Conservation (phyloP, 2,329 filamentous ascomycete genomes). For the Fusarium sp. region DNA sequence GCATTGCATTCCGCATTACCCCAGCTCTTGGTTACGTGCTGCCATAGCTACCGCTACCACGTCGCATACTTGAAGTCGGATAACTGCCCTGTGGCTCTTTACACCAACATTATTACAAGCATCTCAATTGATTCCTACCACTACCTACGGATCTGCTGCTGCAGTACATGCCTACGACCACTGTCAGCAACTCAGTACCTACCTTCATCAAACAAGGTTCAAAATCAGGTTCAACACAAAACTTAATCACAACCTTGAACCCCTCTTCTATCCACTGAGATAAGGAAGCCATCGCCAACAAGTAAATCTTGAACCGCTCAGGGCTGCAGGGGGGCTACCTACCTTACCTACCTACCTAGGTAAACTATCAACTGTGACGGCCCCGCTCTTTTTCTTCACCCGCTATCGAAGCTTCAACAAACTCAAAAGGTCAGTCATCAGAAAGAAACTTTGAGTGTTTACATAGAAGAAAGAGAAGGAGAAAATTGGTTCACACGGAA, state of each 20-base stretch:
- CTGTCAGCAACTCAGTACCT: not conserved
- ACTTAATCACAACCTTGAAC: conserved; percentile 10
- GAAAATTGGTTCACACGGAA: not conserved
- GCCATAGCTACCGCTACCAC: conserved; percentile 11
- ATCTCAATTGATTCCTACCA: not conserved
- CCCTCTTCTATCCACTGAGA: conserved; percentile 12
- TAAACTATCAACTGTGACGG: conserved; percentile 28
- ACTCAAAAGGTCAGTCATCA: conserved; percentile 22
- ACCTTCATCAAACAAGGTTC: conserved; percentile 27
- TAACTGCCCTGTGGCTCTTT: conserved; percentile 7
- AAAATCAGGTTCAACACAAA: conserved; percentile 20
- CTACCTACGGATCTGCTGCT: too few relatives aligned
- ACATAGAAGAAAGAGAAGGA: not conserved
- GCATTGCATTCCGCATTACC: conserved; percentile 6
- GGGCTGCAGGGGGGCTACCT: conserved; percentile 34
- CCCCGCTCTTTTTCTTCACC: conserved; percentile 29
- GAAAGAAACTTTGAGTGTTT: not conserved
- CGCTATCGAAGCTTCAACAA: conserved; percentile 17
- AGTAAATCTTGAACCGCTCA: conserved; percentile 21
- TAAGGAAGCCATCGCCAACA: conserved; percentile 14
- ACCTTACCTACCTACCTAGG: conserved; percentile 3
- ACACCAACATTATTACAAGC: conserved; percentile 2
- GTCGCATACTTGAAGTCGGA: conserved; percentile 2
- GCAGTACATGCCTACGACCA: not conserved
- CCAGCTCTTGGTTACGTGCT: conserved; percentile 10